phyloP scores from a whole-genome alignment of 305 asterid genomes.

The Solanum hybrid region DNA sequence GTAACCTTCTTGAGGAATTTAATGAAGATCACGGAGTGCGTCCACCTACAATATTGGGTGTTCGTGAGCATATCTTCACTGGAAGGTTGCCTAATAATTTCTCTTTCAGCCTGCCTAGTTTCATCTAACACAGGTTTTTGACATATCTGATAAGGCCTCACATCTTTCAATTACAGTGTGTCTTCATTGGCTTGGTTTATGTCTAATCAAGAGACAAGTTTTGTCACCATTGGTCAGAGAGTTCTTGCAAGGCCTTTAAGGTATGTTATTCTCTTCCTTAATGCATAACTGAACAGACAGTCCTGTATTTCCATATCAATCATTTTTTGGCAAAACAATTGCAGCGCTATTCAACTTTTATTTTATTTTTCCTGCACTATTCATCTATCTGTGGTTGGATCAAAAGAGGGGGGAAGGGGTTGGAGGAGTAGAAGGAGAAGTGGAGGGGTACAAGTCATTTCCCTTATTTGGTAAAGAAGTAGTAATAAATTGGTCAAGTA shows the following conservation, averaged over 20 bases:
- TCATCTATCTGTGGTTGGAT: background rate
- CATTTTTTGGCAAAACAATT: background rate
- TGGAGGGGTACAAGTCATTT: background rate
- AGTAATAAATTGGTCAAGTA: background rate
- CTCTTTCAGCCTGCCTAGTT: conserved; percentile 2
- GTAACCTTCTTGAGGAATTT: conserved; percentile 95
- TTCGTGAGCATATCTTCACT: conserved; percentile 97
- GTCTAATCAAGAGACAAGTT: conserved; percentile 98
- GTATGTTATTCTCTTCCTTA: conserved; percentile 36
- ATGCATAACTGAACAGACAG: background rate
- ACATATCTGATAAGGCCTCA: conserved; percentile 16
- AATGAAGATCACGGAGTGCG: conserved; percentile 98
- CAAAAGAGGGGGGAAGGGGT: background rate
- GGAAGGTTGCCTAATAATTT: conserved; percentile 60
- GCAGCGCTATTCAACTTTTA: background rate
- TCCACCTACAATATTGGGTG: conserved; percentile 94
- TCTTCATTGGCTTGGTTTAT: conserved; percentile 99
- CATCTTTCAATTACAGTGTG: conserved; percentile 56
- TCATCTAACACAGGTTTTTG: conserved; percentile 7
- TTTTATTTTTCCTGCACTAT: background rate
- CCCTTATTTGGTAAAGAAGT: background rate
- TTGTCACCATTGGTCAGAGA: conserved; percentile 98
- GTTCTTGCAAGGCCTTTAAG: conserved; percentile 96
- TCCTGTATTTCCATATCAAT: background rate
- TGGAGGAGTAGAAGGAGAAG: background rate